Evolutionary conservation across 2,329 filamentous ascomycete genomes (phyloP).

Genomic region (Alternaria hordeiaustralica): DNA sequence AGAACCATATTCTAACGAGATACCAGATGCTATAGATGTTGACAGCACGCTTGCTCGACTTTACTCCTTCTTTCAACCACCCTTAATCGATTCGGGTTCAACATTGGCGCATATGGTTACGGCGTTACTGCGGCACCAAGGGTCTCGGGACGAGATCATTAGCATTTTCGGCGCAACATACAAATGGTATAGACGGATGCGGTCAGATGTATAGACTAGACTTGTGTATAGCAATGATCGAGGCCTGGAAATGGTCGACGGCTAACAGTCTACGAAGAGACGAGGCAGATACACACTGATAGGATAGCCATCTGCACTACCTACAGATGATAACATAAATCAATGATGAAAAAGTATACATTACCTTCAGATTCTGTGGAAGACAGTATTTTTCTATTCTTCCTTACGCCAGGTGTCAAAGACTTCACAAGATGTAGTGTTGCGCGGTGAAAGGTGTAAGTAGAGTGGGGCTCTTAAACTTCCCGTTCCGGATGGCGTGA

Average conservation of each 20-base stretch:
- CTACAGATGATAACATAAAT: background rate
- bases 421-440: background rate
- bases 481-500: constrained; percentile 26
- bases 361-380: background rate
- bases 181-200: background rate
- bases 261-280: background rate
- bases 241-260: background rate
- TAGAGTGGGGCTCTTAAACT: constrained; percentile 15
- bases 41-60: background rate
- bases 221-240: background rate
- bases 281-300: background rate
- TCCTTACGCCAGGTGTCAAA: background rate
- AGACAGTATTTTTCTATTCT: background rate
- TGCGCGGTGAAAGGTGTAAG: background rate
- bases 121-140: constrained; percentile 2
- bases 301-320: background rate
- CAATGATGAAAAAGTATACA: background rate
- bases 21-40: constrained; percentile 15
- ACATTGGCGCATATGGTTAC: constrained; percentile 10
- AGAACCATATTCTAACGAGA: constrained; percentile 3
- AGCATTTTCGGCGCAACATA: constrained; percentile 7
- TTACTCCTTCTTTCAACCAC: background rate
- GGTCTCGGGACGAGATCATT: background rate
- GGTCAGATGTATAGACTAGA: constrained; percentile 1
- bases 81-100: constrained; percentile 3